Percentiles rank a stretch among this genome's conserved stretches.
Evolutionary conservation across 2,329 filamentous ascomycete genomes (phyloP).

Genomic region (Diaporthe nobilis): DNA sequence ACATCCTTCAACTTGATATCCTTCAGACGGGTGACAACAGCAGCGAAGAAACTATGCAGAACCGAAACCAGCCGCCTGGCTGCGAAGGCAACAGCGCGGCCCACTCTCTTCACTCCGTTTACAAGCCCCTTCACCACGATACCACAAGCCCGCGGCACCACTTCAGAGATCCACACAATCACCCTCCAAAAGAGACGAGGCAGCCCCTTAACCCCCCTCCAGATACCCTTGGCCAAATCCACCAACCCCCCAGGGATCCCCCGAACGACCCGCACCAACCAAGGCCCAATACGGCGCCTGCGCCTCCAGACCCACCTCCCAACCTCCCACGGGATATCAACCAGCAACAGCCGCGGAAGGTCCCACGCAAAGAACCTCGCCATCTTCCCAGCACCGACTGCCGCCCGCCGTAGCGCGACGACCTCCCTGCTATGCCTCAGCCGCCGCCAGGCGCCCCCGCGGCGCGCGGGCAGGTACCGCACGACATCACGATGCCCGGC

Average conservation of each 20-base stretch:
- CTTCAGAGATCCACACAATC: neutral
- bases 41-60: slow-evolving; percentile 53
- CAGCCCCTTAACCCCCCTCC: too few species aligned
- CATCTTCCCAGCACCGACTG: neutral
- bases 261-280: neutral
- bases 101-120: slow-evolving; percentile 42
- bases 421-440: slow-evolving; percentile 47
- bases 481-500: slow-evolving; percentile 60
- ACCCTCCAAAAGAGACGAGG: neutral
- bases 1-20: slow-evolving; percentile 57
- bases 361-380: neutral
- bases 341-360: neutral
- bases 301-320: neutral
- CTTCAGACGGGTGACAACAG: slow-evolving; percentile 53
- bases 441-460: slow-evolving; percentile 55
- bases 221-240: neutral
- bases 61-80: slow-evolving; percentile 50
- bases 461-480: slow-evolving; percentile 55
- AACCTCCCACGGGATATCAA: neutral
- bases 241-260: neutral
- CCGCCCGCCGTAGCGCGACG: neutral
- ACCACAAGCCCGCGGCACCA: neutral
- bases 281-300: neutral
- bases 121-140: neutral
- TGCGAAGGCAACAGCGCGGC: slow-evolving; percentile 46